These are phyloP conservation scores for Termitomyces sp. DNA, from an alignment of 768 basidiomycete genomes.

Conservation along the genomic window DNA sequence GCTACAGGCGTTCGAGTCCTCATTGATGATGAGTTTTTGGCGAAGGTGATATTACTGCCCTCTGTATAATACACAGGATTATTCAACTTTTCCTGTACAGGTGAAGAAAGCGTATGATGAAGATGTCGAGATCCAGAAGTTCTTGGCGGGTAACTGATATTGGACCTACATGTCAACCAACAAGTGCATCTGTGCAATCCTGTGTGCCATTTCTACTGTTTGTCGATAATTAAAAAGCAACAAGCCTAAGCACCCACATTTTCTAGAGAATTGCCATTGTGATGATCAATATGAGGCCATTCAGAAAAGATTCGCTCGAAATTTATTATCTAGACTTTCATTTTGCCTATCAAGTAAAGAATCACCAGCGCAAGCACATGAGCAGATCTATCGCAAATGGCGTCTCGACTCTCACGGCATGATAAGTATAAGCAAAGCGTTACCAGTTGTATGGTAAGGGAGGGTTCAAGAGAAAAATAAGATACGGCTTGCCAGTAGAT, in stretches of 20 bases:
- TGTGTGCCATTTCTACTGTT: not conserved
- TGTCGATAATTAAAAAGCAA: not conserved
- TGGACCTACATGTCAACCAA: not conserved
- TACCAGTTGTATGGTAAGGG: too few species aligned
- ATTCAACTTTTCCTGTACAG: slow-evolving; percentile 25
- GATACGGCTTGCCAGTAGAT: not conserved
- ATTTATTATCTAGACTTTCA: not conserved
- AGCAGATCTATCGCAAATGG: too few species aligned
- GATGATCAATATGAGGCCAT: not conserved
- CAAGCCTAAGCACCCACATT: not conserved
- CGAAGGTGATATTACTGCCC: slow-evolving; percentile 15
- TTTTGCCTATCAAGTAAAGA: not conserved
- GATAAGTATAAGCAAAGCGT: too few species aligned
- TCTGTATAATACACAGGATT: not conserved
- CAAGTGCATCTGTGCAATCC: not conserved
- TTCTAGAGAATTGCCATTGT: not conserved
- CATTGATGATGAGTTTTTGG: slow-evolving; percentile 64
- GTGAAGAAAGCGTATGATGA: slow-evolving; percentile 50
- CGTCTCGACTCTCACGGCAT: too few species aligned
- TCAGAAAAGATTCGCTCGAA: not conserved
- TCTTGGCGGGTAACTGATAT: slow-evolving; percentile 3
- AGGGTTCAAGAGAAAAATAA: too few species aligned
- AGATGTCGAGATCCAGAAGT: slow-evolving; percentile 25
- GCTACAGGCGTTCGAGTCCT: slow-evolving; percentile 67
- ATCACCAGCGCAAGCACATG: too few species aligned